Evolutionary conservation across 306 rosid species (phyloP).

Genomic region (Fragaria iinumae): DNA sequence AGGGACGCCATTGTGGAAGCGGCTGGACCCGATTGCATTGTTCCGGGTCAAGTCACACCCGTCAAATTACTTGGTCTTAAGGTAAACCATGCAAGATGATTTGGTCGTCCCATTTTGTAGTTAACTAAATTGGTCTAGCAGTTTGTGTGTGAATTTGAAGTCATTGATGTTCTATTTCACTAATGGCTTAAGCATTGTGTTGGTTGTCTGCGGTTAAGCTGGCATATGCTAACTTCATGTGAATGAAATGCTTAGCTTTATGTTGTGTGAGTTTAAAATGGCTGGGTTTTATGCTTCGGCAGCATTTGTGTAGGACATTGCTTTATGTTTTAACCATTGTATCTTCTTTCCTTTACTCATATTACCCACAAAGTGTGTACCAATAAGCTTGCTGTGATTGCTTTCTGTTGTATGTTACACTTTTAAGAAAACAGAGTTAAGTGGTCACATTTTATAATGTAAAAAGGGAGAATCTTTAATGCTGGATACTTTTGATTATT

Average conservation of each 20-base stretch:
- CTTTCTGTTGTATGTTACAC: not conserved
- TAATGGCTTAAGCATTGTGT: not conserved
- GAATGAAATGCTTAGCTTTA: not conserved
- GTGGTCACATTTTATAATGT: not conserved
- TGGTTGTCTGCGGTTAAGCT: not conserved
- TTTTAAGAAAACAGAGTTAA: not conserved
- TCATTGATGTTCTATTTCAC: not conserved
- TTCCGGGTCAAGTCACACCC: conserved; percentile 77
- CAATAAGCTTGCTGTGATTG: not conserved
- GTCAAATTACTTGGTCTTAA: conserved; percentile 73
- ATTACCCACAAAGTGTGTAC: not conserved
- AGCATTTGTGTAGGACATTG: not conserved
- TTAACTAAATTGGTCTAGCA: too few relatives aligned
- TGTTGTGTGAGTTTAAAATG: not conserved
- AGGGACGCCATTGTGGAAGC: conserved; percentile 79
- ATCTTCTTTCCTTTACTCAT: not conserved
- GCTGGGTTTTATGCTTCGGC: not conserved
- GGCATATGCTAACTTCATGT: not conserved
- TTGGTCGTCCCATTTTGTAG: not conserved
- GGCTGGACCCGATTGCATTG: conserved; percentile 91
- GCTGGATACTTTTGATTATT: not conserved
- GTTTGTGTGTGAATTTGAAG: too few relatives aligned
- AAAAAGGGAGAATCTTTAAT: not conserved
- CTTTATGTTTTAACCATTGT: not conserved
- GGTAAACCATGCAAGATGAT: conserved; percentile 26